phyloP scores from a whole-genome alignment of 1,139 yeast species.

The Taiozyma onychis region DNA sequence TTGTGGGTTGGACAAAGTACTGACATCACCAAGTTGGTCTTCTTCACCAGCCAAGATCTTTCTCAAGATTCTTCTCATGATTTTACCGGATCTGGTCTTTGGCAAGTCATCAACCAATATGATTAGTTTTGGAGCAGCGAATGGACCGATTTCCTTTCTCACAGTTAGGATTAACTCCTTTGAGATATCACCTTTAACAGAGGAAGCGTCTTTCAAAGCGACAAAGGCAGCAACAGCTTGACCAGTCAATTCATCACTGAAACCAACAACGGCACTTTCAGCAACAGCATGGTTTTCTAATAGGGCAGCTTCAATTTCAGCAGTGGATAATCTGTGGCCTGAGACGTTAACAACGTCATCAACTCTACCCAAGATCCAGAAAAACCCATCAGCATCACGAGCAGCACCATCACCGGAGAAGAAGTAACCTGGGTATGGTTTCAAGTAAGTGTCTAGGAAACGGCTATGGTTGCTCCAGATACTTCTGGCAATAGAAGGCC shows the following conservation, averaged over 20 bases:
- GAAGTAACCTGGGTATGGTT: constrained; percentile 63
- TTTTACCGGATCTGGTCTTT: constrained; percentile 79
- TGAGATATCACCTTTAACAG: constrained; percentile 38
- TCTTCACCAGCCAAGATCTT: constrained; percentile 76
- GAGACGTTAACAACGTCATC: constrained; percentile 81
- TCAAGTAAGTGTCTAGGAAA: constrained; percentile 65
- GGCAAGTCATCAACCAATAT: constrained; percentile 73
- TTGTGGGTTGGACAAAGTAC: constrained; percentile 71
- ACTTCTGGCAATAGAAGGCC: constrained; percentile 81
- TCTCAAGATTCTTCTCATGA: constrained; percentile 78
- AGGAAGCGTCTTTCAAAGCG: constrained; percentile 45
- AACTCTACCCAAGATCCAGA: constrained; percentile 77
- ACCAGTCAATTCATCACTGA: constrained; percentile 76
- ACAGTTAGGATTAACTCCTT: constrained; percentile 69
- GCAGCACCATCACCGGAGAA: constrained; percentile 85
- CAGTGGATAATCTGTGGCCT: constrained; percentile 76
- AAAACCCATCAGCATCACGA: constrained; percentile 69
- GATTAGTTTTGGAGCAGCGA: constrained; percentile 75
- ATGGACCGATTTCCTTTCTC: constrained; percentile 77
- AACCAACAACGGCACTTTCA: constrained; percentile 78
- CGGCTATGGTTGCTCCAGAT: constrained; percentile 66
- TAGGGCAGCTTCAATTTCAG: constrained; percentile 77
- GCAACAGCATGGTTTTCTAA: constrained; percentile 66
- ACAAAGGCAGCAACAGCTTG: constrained; percentile 83
- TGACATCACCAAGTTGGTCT: constrained; percentile 71